A percentile compares a stretch with the other conserved stretches of the same genome.
phyloP scores from a whole-genome alignment of 768 basidiomycete species.

The Piloderma croceum region DNA sequence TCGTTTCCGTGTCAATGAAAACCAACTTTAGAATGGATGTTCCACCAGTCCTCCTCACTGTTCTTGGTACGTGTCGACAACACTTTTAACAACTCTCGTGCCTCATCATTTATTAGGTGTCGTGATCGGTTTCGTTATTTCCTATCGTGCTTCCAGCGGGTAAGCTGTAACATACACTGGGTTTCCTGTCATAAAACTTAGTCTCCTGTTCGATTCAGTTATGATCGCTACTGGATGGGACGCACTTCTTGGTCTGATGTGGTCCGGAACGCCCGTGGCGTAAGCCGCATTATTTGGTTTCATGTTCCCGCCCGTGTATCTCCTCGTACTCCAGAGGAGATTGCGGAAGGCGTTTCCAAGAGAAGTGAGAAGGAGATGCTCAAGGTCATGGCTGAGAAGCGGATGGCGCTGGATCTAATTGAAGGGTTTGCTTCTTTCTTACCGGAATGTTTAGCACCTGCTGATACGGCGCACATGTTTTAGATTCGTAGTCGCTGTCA shows the following conservation, averaged over 20 bases:
- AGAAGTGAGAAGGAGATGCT: conserved; percentile 35
- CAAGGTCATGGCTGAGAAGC: conserved; percentile 57
- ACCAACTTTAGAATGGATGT: conserved; percentile 38
- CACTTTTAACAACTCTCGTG: not conserved
- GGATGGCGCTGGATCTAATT: conserved; percentile 51
- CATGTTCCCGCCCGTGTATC: conserved; percentile 49
- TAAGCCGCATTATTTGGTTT: conserved; percentile 55
- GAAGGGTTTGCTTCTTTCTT: conserved; percentile 36
- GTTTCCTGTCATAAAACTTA: no score
- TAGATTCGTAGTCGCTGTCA: conserved; percentile 52
- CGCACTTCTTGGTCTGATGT: conserved; percentile 53
- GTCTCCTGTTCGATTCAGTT: conserved; percentile 27
- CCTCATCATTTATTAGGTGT: conserved; percentile 38
- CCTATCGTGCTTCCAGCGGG: conserved; percentile 59
- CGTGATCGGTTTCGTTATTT: conserved; percentile 52
- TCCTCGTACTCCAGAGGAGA: conserved; percentile 35
- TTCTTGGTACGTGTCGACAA: conserved; percentile 39
- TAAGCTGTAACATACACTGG: no score
- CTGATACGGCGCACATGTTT: no score
- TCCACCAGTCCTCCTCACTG: conserved; percentile 54
- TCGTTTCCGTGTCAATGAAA: conserved; percentile 39
- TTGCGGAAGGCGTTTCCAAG: no score
- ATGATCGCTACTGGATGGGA: conserved; percentile 61
- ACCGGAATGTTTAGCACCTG: not conserved
- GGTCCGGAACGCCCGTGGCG: conserved; percentile 42